These are phyloP conservation scores for Suillus fuscotomentosus DNA, from an alignment of 768 basidiomycete species.

Conservation along the genomic window DNA sequence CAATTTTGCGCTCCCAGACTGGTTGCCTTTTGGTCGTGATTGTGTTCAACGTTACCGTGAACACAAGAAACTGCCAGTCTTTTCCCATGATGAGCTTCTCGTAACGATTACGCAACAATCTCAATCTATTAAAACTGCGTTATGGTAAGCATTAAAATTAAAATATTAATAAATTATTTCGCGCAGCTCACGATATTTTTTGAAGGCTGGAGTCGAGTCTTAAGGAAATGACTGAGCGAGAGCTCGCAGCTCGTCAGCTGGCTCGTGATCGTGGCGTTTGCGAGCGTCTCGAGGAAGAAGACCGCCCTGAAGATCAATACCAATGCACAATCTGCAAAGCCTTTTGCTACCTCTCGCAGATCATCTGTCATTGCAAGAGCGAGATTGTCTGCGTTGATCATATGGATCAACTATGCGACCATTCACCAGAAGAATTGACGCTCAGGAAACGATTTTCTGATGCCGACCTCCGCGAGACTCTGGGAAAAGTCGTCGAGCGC, in stretches of 20 bases:
- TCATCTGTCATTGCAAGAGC: slow-evolving; percentile 77
- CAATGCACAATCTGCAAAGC: slow-evolving; percentile 92
- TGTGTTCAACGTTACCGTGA: slow-evolving; percentile 90
- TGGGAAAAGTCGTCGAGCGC: slow-evolving; percentile 63
- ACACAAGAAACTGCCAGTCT: slow-evolving; percentile 91
- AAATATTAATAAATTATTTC: slow-evolving; percentile 8
- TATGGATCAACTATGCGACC: slow-evolving; percentile 70
- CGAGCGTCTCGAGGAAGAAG: slow-evolving; percentile 74
- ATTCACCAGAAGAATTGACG: slow-evolving; percentile 51
- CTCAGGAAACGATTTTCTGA: slow-evolving; percentile 84
- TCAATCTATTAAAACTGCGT: slow-evolving; percentile 85
- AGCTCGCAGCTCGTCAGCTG: slow-evolving; percentile 63
- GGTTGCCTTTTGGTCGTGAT: slow-evolving; percentile 84
- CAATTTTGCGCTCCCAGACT: slow-evolving; percentile 96
- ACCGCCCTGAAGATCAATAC: slow-evolving; percentile 91
- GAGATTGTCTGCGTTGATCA: slow-evolving; percentile 88
- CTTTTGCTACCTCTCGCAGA: slow-evolving; percentile 94
- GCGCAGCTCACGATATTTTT: slow-evolving; percentile 19
- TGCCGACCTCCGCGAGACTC: slow-evolving; percentile 67
- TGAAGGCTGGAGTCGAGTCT: slow-evolving; percentile 81
- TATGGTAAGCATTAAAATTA: slow-evolving; percentile 62
- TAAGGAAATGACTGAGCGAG: slow-evolving; percentile 85
- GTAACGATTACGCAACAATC: slow-evolving; percentile 98
- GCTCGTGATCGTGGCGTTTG: slow-evolving; percentile 59
- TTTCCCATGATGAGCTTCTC: slow-evolving; percentile 96